Evolutionary conservation across 345 rosid species (phyloP), one percentile per base, ranked within the genome.

Genomic region (Hibiscus trionum): DNA sequence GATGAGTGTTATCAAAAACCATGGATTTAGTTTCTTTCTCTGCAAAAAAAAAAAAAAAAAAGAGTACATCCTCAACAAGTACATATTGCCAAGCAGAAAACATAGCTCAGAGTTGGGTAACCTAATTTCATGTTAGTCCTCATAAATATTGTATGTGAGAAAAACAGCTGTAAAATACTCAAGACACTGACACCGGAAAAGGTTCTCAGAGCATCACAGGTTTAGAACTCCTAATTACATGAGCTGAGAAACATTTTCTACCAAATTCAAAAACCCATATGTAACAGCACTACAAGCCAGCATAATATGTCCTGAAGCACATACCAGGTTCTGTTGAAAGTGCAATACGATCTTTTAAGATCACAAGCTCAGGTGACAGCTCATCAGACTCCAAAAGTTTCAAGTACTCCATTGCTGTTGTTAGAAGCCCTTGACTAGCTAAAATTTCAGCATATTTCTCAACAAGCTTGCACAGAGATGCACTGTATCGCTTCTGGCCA

Each of bases 401-500:
- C 86, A 96, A 80, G 81, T 88, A 93, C 78, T 91, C 93, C 96
- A 93, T 85, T 57, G 99, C 98, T 61, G 96, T 91, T 16, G 75
- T 67, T 60, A 87, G 72, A 70, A 86, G 94, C 75, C 98, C 98
- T 74, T 96, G 99, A 77, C 99, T 91, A 52, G 99, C 96, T 80
- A 96, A 85, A 79, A 96, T 93, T 81, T 96, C 99, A 35, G 98
- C 95, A 84, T 96, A 96, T 70, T 88, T 93, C 89, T 93, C 99
- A 79, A 96, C 96, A 71, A 96, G 95, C 80, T 90, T 93, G 88
- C 93, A 96, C 14, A 96, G 79, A 69, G 98, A 86, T 79, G 95
- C 85, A 75, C 98, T 93, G 75, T 93, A 93, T 77, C 76, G 85
- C 83, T 88, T 93, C 82, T 96, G 94, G 24, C 96, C 97, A 66